These are phyloP conservation scores for Cyberlindnera petersonii DNA, from an alignment of 805 yeast species.

Conservation along the genomic window DNA sequence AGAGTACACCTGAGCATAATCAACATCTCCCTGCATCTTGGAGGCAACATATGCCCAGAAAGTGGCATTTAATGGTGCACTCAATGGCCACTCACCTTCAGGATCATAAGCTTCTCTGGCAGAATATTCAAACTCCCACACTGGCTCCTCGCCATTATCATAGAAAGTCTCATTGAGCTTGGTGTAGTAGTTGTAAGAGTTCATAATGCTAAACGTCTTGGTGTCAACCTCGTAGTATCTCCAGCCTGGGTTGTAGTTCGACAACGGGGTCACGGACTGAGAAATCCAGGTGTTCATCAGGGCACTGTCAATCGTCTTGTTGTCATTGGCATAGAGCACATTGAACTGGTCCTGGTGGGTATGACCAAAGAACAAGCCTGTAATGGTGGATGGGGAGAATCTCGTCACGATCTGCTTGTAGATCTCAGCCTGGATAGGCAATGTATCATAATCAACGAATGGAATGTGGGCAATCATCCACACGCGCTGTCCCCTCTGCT, in stretches of 20 bases:
- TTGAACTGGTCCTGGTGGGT: constrained; percentile 68
- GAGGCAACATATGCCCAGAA: constrained; percentile 52
- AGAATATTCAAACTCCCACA: constrained; percentile 61
- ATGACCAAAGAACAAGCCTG: constrained; percentile 68
- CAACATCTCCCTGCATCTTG: constrained; percentile 36
- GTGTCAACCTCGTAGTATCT: constrained; percentile 66
- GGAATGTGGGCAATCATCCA: constrained; percentile 75
- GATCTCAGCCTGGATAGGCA: constrained; percentile 57
- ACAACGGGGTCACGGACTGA: constrained; percentile 62
- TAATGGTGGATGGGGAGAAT: constrained; percentile 65
- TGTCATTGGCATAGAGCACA: constrained; percentile 48
- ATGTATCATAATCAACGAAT: constrained; percentile 46
- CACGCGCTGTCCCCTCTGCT: constrained; percentile 54
- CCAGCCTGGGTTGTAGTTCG: constrained; percentile 65
- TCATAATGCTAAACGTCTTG: constrained; percentile 55
- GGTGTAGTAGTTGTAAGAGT: constrained; percentile 57
- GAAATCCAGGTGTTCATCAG: constrained; percentile 60
- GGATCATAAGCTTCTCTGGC: constrained; percentile 57
- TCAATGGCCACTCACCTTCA: constrained; percentile 50
- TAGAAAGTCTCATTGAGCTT: constrained; percentile 53
- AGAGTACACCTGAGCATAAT: constrained; percentile 46
- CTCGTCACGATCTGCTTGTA: constrained; percentile 57
- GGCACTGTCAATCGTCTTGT: constrained; percentile 41
- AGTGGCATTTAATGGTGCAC: constrained; percentile 59
- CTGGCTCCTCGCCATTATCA: constrained; percentile 52